Evolutionary conservation across 2,329 filamentous ascomycete genomes (phyloP).

Genomic region (Aspergillus costaricaensis): DNA sequence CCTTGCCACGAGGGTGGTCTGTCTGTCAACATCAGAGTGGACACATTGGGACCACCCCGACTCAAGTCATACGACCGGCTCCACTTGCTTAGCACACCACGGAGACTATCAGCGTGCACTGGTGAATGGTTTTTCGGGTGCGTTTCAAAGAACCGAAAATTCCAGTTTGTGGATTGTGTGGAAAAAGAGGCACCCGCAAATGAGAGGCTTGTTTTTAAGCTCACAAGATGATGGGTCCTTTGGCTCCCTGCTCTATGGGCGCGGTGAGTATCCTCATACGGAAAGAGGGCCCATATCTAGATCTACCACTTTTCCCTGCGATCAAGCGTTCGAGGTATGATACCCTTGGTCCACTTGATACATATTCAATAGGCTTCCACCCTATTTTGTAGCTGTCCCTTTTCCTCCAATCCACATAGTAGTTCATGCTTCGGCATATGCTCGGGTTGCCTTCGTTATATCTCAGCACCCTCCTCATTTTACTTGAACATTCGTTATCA

Average conservation of each 20-base stretch:
- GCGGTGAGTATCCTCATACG: background rate
- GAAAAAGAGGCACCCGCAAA: background rate
- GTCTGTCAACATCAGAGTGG: background rate
- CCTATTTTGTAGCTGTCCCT: background rate
- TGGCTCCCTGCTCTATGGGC: background rate
- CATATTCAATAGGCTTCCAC: background rate
- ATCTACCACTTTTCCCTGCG: background rate
- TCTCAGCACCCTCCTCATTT: background rate
- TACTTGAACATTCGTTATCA: background rate
- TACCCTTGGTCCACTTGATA: background rate
- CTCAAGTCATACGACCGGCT: background rate
- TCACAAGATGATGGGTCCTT: background rate
- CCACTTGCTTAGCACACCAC: background rate
- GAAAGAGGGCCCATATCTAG: background rate
- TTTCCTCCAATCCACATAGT: background rate
- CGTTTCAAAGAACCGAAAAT: background rate
- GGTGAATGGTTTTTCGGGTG: background rate
- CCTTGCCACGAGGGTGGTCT: background rate
- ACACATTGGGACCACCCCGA: background rate
- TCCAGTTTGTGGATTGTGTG: background rate
- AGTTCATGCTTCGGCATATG: background rate
- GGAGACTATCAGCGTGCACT: background rate
- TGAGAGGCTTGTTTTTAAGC: background rate
- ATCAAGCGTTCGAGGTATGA: background rate
- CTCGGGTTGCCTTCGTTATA: background rate